Evolutionary conservation across 2,329 filamentous ascomycete species (phyloP).

Genomic region (Ophiognomonia clavigignenti-juglandacearum): DNA sequence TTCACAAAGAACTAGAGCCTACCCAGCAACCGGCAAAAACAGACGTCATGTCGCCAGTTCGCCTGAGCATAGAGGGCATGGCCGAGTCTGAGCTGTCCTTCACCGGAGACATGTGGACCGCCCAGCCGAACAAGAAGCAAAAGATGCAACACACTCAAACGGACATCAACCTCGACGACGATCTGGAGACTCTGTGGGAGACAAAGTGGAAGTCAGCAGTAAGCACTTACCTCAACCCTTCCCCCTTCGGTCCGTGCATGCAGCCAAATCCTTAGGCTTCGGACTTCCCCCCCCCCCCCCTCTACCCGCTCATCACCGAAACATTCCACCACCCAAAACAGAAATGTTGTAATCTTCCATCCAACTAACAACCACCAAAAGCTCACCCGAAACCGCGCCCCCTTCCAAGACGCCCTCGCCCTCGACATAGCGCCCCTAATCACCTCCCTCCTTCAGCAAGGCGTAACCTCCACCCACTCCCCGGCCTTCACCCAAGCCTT

Average conservation of each 20-base stretch:
- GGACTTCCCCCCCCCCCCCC: too few species aligned
- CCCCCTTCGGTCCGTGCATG: too few species aligned
- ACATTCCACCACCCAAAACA: too few species aligned
- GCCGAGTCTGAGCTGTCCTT: slow-evolving; percentile 9
- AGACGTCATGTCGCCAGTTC: slow-evolving; percentile 6
- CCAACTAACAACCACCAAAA: not conserved
- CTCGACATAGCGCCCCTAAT: slow-evolving; percentile 69
- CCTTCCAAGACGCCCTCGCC: slow-evolving; percentile 67
- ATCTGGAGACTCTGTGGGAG: slow-evolving; percentile 60
- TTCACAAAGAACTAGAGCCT: slow-evolving; percentile 5
- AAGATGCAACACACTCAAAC: not conserved
- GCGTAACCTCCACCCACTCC: slow-evolving; percentile 61
- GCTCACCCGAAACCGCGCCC: slow-evolving; percentile 30
- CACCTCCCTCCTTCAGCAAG: slow-evolving; percentile 52
- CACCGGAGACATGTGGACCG: slow-evolving; percentile 34
- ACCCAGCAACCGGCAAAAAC: not conserved
- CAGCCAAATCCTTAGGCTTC: too few species aligned
- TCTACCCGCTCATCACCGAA: too few species aligned
- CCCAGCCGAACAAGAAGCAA: slow-evolving; percentile 1
- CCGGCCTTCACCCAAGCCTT: slow-evolving; percentile 60
- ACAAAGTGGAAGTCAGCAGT: slow-evolving; percentile 68
- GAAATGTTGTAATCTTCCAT: not conserved
- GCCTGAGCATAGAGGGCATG: slow-evolving; percentile 8
- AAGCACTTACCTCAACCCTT: too few species aligned
- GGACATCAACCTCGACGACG: not conserved